Percentiles rank a stretch among this genome's conserved stretches.
Conservation (phyloP, 1,139 yeast species). For the Sugiyamaella japonica region DNA sequence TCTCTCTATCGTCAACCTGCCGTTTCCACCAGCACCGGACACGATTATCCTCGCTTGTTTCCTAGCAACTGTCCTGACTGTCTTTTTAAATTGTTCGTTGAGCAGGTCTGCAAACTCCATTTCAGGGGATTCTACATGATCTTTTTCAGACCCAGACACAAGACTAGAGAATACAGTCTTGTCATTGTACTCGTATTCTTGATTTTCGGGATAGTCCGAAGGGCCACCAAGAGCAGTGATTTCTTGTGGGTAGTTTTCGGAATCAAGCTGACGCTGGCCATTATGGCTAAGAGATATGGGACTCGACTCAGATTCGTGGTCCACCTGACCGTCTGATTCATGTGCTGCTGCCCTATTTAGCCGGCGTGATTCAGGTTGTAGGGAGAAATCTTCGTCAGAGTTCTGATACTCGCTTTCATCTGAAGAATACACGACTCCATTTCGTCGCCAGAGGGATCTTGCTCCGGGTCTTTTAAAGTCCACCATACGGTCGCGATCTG, state of each 20-base stretch:
- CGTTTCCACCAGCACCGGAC: not conserved
- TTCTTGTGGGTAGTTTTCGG: not conserved
- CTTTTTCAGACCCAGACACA: not conserved
- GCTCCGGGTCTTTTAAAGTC: too few relatives aligned
- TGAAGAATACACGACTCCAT: too few relatives aligned
- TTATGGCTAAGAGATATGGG: not conserved
- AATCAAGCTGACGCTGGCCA: not conserved
- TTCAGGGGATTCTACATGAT: not conserved
- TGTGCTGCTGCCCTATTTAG: too few relatives aligned
- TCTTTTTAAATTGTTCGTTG: not conserved
- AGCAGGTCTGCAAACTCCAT: constrained; percentile 8
- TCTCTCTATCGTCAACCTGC: not conserved
- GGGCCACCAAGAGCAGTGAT: not conserved
- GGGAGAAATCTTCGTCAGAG: too few relatives aligned
- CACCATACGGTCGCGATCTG: too few relatives aligned
- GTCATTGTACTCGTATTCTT: not conserved
- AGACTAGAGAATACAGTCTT: not conserved
- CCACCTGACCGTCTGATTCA: not conserved
- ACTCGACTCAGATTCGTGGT: not conserved
- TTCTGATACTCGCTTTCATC: too few relatives aligned
- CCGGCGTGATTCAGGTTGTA: too few relatives aligned
- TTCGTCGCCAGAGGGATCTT: too few relatives aligned
- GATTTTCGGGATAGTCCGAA: not conserved
- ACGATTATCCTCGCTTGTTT: not conserved
- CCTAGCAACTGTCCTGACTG: not conserved